These are phyloP conservation scores for Crithidia fasciculata DNA, from an alignment of 208 protist species.

Conservation along the genomic window DNA sequence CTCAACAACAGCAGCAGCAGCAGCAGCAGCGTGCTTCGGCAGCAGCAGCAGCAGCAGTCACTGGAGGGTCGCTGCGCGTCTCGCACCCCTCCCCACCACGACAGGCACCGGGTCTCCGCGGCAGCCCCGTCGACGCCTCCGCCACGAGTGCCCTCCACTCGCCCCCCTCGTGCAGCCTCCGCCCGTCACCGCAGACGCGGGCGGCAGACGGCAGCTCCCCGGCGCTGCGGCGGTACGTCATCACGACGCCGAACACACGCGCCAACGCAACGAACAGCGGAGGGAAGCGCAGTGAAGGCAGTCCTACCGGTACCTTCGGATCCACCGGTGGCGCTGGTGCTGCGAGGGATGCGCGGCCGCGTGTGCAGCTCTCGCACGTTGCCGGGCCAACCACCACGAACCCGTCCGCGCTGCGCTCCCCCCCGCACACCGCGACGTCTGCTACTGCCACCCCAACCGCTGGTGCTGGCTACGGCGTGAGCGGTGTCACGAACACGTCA, in stretches of 20 bases:
- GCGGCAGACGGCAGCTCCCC: constrained; percentile 27
- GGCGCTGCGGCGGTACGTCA: constrained; percentile 33
- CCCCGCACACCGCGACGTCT: not conserved
- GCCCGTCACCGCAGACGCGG: constrained; percentile 29
- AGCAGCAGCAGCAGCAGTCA: constrained; percentile 11
- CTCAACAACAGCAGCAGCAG: no score
- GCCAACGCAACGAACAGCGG: not conserved
- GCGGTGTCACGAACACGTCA: not conserved
- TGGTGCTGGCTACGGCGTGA: not conserved
- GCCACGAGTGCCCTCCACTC: not conserved
- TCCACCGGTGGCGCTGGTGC: not conserved
- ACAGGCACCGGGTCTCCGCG: not conserved
- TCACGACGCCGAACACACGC: constrained; percentile 16
- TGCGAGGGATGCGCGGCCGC: constrained; percentile 19
- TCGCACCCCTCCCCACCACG: no score
- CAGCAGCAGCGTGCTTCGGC: not conserved
- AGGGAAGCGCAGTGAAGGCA: constrained; percentile 4
- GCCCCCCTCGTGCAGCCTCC: constrained; percentile 27
- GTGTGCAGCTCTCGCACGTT: constrained; percentile 28
- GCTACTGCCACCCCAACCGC: not conserved
- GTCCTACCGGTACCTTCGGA: constrained; percentile 1
- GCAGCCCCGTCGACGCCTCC: constrained; percentile 16
- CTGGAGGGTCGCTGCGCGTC: not conserved
- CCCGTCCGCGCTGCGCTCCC: not conserved
- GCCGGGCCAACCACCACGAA: not conserved